These are phyloP conservation scores for Arthroderma sp. DNA, from an alignment of 2,329 filamentous ascomycete genomes.

Conservation along the genomic window DNA sequence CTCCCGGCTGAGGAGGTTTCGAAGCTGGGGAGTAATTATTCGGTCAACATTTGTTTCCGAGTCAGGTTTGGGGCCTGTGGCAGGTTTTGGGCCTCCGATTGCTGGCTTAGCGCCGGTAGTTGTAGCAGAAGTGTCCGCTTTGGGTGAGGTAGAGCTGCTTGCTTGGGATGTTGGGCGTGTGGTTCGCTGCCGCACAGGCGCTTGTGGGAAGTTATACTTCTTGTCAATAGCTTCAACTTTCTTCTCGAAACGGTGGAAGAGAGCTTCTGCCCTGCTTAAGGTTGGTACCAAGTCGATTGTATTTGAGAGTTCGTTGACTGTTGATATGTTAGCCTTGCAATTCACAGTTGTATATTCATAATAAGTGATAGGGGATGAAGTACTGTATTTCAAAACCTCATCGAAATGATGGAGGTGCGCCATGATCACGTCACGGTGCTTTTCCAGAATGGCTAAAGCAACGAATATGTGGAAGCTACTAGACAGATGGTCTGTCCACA, in stretches of 20 bases:
- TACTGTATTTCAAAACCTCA: slow-evolving; percentile 92
- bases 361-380: slow-evolving; percentile 23
- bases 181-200: slow-evolving; percentile 23
- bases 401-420: slow-evolving; percentile 88
- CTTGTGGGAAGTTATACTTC: slow-evolving; percentile 68
- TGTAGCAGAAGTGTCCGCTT: neutral
- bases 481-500: slow-evolving; percentile 88
- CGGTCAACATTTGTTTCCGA: slow-evolving; percentile 17
- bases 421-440: slow-evolving; percentile 94
- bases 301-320: slow-evolving; percentile 87
- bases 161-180: slow-evolving; percentile 5
- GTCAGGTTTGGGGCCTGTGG: neutral
- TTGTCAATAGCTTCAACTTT: slow-evolving; percentile 87
- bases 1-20: slow-evolving; percentile 38
- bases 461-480: slow-evolving; percentile 92
- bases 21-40: slow-evolving; percentile 44
- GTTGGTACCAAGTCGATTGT: slow-evolving; percentile 85
- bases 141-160: neutral
- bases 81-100: neutral
- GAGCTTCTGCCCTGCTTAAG: slow-evolving; percentile 71
- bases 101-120: neutral
- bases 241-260: slow-evolving; percentile 79
- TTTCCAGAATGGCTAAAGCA: slow-evolving; percentile 85
- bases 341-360: neutral
- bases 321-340: neutral